These are phyloP conservation scores for Helotiales sp. DNA, from an alignment of 2,329 filamentous ascomycete genomes.

Conservation along the genomic window DNA sequence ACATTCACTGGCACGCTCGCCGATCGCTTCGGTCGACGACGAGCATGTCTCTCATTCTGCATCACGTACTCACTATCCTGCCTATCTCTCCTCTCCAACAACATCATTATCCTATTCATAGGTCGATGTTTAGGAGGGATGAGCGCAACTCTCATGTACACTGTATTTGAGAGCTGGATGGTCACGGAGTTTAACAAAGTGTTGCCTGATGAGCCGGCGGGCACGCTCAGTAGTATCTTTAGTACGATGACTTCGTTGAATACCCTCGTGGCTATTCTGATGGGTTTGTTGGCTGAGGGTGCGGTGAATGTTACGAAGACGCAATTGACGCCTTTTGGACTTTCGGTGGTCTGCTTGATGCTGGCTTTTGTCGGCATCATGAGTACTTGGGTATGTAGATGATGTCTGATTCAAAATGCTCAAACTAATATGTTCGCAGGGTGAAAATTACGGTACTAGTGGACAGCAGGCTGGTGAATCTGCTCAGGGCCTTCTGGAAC, in stretches of 20 bases:
- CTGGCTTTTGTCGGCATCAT: constrained; percentile 51
- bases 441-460: constrained; percentile 53
- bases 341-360: constrained; percentile 47
- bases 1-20: constrained; percentile 36
- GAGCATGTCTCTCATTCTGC: constrained; percentile 60
- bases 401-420: background rate
- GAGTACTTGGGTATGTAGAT: constrained; percentile 51
- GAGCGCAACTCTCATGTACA: constrained; percentile 61
- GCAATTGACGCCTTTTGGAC: constrained; percentile 57
- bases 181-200: constrained; percentile 58
- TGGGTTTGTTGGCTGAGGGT: constrained; percentile 56
- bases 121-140: constrained; percentile 60
- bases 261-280: constrained; percentile 57
- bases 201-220: constrained; percentile 46
- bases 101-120: constrained; percentile 51
- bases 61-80: constrained; percentile 57
- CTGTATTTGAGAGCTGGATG: constrained; percentile 66
- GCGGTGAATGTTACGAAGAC: constrained; percentile 53
- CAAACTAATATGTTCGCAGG: constrained; percentile 42
- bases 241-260: constrained; percentile 57
- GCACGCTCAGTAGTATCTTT: constrained; percentile 55
- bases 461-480: constrained; percentile 18
- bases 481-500: constrained; percentile 5
- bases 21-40: constrained; percentile 46
- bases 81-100: constrained; percentile 52